These are phyloP conservation scores for Monosporascus sp. DNA, from an alignment of 2,329 filamentous ascomycete genomes.

Conservation along the genomic window DNA sequence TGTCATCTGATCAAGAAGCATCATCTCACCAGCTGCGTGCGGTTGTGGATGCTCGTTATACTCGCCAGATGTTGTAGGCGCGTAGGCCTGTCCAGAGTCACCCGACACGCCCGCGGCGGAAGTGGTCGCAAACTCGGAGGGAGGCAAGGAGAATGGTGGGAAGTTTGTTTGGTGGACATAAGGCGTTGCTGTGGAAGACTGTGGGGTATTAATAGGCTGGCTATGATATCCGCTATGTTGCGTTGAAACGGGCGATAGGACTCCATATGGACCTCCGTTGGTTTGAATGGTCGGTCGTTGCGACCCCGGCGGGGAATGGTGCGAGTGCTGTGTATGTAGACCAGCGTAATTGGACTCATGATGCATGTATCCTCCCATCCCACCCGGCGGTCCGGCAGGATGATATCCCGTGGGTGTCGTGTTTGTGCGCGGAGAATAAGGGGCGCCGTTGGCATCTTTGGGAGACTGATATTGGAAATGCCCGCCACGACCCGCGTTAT, in stretches of 20 bases:
- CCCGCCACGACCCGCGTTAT: slow-evolving; percentile 33
- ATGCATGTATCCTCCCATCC: slow-evolving; percentile 39
- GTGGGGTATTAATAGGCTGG: slow-evolving; percentile 41
- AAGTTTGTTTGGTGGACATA: slow-evolving; percentile 60
- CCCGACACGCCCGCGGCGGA: slow-evolving; percentile 30
- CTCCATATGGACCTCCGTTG: slow-evolving; percentile 43
- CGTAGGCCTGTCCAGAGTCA: slow-evolving; percentile 34
- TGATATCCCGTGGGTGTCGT: slow-evolving; percentile 35
- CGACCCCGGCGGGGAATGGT: slow-evolving; percentile 37
- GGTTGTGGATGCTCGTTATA: slow-evolving; percentile 39
- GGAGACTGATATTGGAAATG: slow-evolving; percentile 42
- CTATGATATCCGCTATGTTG: slow-evolving; percentile 42
- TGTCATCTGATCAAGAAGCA: slow-evolving; percentile 57
- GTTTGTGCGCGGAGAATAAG: slow-evolving; percentile 42
- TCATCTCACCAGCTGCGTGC: slow-evolving; percentile 47
- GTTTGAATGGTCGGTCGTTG: slow-evolving; percentile 43
- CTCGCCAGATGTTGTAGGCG: slow-evolving; percentile 34
- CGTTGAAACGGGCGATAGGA: slow-evolving; percentile 47
- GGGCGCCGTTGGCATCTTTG: slow-evolving; percentile 37
- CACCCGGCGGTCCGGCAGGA: slow-evolving; percentile 28
- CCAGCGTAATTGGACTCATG: slow-evolving; percentile 33
- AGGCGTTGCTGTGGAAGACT: slow-evolving; percentile 33
- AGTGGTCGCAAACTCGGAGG: slow-evolving; percentile 50
- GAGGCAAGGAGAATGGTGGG: slow-evolving; percentile 57
- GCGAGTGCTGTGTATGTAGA: slow-evolving; percentile 27